Evolutionary conservation across 2,329 filamentous ascomycete genomes (phyloP).

Genomic region (Trichothecium sympodiale): DNA sequence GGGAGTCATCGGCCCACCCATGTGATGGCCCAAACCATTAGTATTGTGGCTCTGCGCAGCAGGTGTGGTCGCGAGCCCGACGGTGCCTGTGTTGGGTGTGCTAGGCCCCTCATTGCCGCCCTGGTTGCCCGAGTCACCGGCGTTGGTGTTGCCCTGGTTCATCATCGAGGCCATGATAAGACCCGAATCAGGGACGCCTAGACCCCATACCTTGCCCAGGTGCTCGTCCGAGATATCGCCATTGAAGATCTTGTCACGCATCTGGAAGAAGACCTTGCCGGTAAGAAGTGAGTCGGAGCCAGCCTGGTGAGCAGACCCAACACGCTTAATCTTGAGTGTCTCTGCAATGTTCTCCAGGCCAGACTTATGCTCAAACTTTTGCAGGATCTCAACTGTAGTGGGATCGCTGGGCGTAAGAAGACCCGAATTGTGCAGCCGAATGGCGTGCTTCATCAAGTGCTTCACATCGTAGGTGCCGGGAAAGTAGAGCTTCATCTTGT

Average conservation of each 20-base stretch:
- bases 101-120: slow-evolving; percentile 45
- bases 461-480: slow-evolving; percentile 93
- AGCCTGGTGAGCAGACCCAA: slow-evolving; percentile 82
- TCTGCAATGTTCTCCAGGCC: slow-evolving; percentile 91
- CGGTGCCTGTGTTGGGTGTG: slow-evolving; percentile 58
- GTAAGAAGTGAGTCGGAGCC: slow-evolving; percentile 91
- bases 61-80: slow-evolving; percentile 36
- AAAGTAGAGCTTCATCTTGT: slow-evolving; percentile 85
- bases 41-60: slow-evolving; percentile 41
- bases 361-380: slow-evolving; percentile 80
- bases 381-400: slow-evolving; percentile 60
- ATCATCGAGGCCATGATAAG: slow-evolving; percentile 23
- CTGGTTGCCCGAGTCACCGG: slow-evolving; percentile 22
- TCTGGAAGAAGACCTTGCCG: slow-evolving; percentile 88
- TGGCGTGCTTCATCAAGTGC: slow-evolving; percentile 87
- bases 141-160: slow-evolving; percentile 20
- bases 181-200: slow-evolving; percentile 61
- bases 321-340: slow-evolving; percentile 78
- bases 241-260: slow-evolving; percentile 80
- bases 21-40: slow-evolving; percentile 42
- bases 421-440: slow-evolving; percentile 53
- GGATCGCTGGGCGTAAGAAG: slow-evolving; percentile 54
- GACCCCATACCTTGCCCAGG: slow-evolving; percentile 83
- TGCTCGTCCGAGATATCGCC: slow-evolving; percentile 73
- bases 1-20: slow-evolving; percentile 59